Evolutionary conservation across 495 filamentous ascomycete genomes (phyloP), one percentile per base, ranked within the genome.

Genomic region (Apiosordaria backusii): DNA sequence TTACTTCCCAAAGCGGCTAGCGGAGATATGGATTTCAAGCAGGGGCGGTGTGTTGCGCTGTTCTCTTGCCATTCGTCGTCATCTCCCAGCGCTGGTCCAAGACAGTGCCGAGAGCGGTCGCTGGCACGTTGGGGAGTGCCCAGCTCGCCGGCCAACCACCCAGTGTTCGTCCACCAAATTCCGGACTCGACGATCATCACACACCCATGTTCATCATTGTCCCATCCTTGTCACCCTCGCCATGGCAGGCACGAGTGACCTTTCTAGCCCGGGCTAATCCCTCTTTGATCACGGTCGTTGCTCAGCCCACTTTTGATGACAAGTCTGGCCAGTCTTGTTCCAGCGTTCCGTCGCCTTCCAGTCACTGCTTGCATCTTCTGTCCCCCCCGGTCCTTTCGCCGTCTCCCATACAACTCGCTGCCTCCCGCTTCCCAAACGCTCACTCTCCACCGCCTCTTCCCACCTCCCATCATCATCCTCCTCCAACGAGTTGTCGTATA

Each of bases 301-400:
- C 70, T 72, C 72, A 76, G 74, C 68, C 73, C 70, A 70, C 69
- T 67, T 63, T 67, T 69, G 67, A 70, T 67, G 71, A 73, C 71
- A 70, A 54, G 55, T 21, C 59, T 35, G 65, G 50, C 71, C 70
- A 63, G 58, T 59, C 63, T 24, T 61, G 67, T 65, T 58, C 35
- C 67, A 75, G 73, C 69, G 66, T 77, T 77, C 75, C 65, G 71
- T 74, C 63, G 60, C 54, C 72, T 77, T 77, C 75, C 70, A 75
- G 65, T 61, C 57, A 58, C 68, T 70, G 65, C 72, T 61, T 65
- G 67, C 71, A 67, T 67, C 71, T 75, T 79, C 77, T 68, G 62
- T 61, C 67, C 70, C 67, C 60, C 57, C 18, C 19, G 40, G 25
- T 40, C 29, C 54, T 62, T 24, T 54, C 61, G 40, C 59, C 61